Percentiles rank a stretch among this genome's conserved stretches.
These are phyloP conservation scores for Beauveria rudraprayagi DNA, from an alignment of 2,329 filamentous ascomycete genomes.

Conservation along the genomic window DNA sequence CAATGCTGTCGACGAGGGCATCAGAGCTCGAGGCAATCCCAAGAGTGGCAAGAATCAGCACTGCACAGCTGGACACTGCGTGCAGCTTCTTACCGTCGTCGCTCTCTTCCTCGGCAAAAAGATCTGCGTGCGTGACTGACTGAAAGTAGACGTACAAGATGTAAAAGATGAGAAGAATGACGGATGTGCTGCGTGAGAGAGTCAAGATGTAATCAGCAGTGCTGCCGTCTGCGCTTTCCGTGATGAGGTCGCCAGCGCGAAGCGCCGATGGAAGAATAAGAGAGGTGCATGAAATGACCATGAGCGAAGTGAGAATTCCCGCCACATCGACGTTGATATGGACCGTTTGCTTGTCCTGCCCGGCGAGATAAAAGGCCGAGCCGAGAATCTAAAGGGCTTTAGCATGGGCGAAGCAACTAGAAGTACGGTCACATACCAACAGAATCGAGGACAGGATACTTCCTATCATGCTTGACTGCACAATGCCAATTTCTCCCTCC, in stretches of 20 bases:
- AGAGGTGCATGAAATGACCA: conserved; percentile 10
- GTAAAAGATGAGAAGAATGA: conserved; percentile 10
- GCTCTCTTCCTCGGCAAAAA: conserved; percentile 11
- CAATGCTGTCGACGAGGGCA: conserved; percentile 19
- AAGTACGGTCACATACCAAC: neutral
- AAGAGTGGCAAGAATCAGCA: conserved; percentile 14
- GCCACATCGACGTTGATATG: conserved; percentile 11
- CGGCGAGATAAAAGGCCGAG: conserved; percentile 8
- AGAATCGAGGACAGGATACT: conserved; percentile 11
- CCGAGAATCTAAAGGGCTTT: conserved; percentile 2
- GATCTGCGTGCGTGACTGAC: conserved; percentile 8
- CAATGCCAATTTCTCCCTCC: conserved; percentile 11
- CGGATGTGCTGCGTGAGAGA: conserved; percentile 8
- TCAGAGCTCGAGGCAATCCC: conserved; percentile 18
- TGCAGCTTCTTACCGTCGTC: conserved; percentile 12
- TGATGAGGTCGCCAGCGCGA: conserved; percentile 1
- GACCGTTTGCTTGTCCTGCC: conserved; percentile 9
- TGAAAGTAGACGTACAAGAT: conserved; percentile 9
- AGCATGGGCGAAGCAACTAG: neutral
- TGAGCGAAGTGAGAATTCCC: conserved; percentile 8
- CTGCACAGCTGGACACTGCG: conserved; percentile 12
- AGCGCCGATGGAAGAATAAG: conserved; percentile 9
- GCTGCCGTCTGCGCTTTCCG: neutral
- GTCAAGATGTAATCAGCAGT: conserved; percentile 9
- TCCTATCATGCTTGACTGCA: conserved; percentile 11